Evolutionary conservation across 495 filamentous ascomycete genomes (phyloP).

Genomic region (Parachaetomium inaequale): DNA sequence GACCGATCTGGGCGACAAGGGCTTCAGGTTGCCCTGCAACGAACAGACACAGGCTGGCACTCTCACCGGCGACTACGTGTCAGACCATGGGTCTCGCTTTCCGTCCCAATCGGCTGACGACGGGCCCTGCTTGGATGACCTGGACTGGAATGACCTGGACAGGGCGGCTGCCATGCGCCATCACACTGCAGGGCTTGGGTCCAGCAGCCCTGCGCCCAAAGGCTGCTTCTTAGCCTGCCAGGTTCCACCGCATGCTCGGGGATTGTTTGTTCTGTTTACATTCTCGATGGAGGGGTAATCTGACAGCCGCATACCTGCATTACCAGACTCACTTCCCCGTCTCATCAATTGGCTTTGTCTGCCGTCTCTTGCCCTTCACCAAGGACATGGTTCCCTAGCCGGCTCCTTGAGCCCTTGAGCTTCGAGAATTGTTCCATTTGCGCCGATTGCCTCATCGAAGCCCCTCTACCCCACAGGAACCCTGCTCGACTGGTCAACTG

Average conservation of each 20-base stretch:
- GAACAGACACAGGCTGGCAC: background rate
- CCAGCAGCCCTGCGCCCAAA: slow-evolving; percentile 6
- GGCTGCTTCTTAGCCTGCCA: background rate
- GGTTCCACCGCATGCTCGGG: background rate
- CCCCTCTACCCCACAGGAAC: slow-evolving; percentile 10
- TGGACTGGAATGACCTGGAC: background rate
- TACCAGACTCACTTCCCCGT: background rate
- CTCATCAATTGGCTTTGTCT: background rate
- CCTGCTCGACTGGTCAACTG: background rate
- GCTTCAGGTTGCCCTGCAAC: background rate
- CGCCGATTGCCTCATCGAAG: slow-evolving; percentile 7
- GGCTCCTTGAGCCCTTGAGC: background rate
- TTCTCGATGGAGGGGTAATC: background rate
- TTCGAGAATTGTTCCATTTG: slow-evolving; percentile 3
- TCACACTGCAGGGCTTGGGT: background rate
- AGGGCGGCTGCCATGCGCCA: background rate
- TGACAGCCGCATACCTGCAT: background rate
- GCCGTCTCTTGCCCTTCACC: background rate
- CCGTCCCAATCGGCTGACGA: slow-evolving; percentile 15
- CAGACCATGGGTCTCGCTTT: slow-evolving; percentile 12
- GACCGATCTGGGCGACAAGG: background rate
- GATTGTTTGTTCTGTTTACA: slow-evolving; percentile 5
- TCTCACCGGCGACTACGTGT: slow-evolving; percentile 17
- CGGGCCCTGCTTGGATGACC: background rate
- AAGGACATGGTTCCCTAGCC: slow-evolving; percentile 4